These are phyloP conservation scores for Sungouiella blattae DNA, from an alignment of 805 yeast species.

Conservation along the genomic window DNA sequence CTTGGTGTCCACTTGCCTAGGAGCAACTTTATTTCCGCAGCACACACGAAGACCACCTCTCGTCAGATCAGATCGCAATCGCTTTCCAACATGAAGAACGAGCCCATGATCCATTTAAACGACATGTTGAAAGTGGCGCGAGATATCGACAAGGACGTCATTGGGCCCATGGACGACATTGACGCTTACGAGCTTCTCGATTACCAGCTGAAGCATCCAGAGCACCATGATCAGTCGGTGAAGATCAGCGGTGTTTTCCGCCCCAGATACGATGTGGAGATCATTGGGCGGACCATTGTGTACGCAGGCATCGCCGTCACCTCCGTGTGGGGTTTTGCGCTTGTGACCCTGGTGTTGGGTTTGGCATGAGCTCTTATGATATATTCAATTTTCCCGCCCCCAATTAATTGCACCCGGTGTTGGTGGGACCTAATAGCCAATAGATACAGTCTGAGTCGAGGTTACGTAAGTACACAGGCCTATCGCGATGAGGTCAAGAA, in stretches of 20 bases:
- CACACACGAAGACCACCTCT: conserved; percentile 28
- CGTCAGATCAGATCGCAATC: conserved; percentile 37
- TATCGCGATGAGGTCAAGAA: no score
- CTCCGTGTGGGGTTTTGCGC: conserved; percentile 45
- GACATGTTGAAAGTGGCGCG: conserved; percentile 21
- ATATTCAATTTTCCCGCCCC: no score
- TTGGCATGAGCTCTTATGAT: no score
- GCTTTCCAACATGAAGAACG: conserved; percentile 32
- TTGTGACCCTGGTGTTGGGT: conserved; percentile 17
- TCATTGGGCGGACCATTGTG: conserved; percentile 69
- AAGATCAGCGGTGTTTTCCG: conserved; percentile 46
- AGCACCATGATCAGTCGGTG: conserved; percentile 5
- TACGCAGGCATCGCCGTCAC: conserved; percentile 75
- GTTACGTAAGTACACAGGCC: no score
- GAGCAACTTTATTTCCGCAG: conserved; percentile 35
- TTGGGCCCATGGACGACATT: conserved; percentile 38
- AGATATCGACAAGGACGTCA: conserved; percentile 25
- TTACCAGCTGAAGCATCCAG: conserved; percentile 17
- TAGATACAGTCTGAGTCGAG: no score
- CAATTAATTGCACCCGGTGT: no score
- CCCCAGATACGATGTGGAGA: conserved; percentile 69
- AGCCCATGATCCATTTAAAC: conserved; percentile 23
- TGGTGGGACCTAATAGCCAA: no score
- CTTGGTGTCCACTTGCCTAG: conserved; percentile 39
- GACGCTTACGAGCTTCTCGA: conserved; percentile 40